Evolutionary conservation across 306 rosid genomes (phyloP).

Genomic region (Vigna trinervia): DNA sequence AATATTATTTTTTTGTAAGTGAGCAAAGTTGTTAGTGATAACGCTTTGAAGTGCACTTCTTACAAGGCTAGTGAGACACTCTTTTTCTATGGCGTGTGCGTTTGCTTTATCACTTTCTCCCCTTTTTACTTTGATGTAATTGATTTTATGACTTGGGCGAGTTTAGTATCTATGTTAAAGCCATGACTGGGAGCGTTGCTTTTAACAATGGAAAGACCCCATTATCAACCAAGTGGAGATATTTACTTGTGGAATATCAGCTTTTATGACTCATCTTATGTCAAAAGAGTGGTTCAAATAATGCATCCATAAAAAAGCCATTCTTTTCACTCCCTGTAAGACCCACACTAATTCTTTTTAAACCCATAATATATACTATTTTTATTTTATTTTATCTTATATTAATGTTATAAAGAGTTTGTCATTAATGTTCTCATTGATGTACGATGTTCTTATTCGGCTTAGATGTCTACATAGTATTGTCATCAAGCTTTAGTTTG

Average conservation of each 20-base stretch:
- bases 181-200: conserved; percentile 40
- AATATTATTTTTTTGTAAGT: no score
- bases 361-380: not conserved
- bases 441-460: conserved; percentile 2
- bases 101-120: conserved; percentile 38
- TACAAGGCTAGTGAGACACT: conserved; percentile 2
- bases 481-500: conserved; percentile 3
- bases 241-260: conserved; percentile 36
- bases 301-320: conserved; percentile 8
- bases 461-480: not conserved
- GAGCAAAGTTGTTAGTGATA: not conserved
- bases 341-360: conserved; percentile 23
- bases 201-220: conserved; percentile 37
- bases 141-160: conserved; percentile 41
- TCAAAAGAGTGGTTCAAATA: conserved; percentile 24
- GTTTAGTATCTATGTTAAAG: conserved; percentile 31
- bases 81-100: conserved; percentile 16
- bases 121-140: conserved; percentile 12
- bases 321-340: conserved; percentile 24
- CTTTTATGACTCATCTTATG: conserved; percentile 41
- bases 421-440: not conserved
- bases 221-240: conserved; percentile 38
- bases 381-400: not conserved
- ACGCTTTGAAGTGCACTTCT: conserved; percentile 34
- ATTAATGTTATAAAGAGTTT: not conserved